Conservation (phyloP, 73 alveolate species). For the Blepharisma stoltei region DNA sequence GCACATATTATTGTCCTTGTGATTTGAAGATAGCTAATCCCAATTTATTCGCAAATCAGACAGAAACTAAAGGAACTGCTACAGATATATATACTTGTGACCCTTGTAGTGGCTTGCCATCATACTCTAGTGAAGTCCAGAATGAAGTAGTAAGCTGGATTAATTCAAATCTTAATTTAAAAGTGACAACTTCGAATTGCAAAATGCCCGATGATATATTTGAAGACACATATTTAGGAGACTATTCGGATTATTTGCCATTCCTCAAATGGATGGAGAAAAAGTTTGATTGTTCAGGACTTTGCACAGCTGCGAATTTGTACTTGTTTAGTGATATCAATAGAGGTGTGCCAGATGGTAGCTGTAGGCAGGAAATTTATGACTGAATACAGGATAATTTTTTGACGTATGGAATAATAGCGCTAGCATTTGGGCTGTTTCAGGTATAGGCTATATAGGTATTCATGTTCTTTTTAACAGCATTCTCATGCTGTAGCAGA, state of each 20-base stretch:
- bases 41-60: not conserved
- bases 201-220: not conserved
- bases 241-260: not conserved
- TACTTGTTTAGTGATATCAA: not conserved
- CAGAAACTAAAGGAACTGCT: not conserved
- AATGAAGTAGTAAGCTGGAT: conserved; percentile 5
- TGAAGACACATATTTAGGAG: not conserved
- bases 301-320: not conserved
- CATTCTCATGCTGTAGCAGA: too few species aligned
- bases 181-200: not conserved
- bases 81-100: not conserved
- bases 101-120: not conserved
- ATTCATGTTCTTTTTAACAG: too few species aligned
- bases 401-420: not conserved
- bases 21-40: not conserved
- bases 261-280: conserved; percentile 12
- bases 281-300: conserved; percentile 22
- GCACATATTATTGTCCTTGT: conserved; percentile 27
- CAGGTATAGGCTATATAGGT: too few species aligned
- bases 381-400: conserved; percentile 22
- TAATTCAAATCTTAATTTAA: not conserved
- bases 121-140: not conserved
- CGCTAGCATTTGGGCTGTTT: not conserved
- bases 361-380: not conserved
- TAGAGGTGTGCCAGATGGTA: not conserved